Conservation (phyloP, 371 early-diverging fungal genomes). For the Mortierella sp. region DNA sequence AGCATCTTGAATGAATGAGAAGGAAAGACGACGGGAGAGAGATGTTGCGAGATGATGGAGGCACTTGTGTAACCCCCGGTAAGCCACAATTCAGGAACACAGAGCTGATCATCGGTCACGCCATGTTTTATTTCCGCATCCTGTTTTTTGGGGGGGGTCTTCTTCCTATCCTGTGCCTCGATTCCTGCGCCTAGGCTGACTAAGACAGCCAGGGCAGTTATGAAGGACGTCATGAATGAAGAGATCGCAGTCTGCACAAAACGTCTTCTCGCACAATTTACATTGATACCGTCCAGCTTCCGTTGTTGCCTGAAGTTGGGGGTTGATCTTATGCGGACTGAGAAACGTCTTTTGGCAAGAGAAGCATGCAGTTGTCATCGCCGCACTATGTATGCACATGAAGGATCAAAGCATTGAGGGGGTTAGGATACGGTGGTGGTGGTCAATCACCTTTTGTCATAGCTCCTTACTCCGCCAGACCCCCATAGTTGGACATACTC, state of each 20-base stretch:
- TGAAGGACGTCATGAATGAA: slow-evolving; percentile 94
- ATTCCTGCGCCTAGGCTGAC: slow-evolving; percentile 34
- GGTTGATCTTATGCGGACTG: slow-evolving; percentile 22
- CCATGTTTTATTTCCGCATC: no score
- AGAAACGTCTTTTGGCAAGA: slow-evolving; percentile 49
- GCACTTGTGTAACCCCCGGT: background rate
- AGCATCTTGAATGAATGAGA: slow-evolving; percentile 53
- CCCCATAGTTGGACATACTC: no score
- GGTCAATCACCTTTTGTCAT: no score
- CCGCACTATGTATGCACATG: slow-evolving; percentile 29
- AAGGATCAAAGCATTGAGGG: no score
- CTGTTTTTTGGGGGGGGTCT: no score
- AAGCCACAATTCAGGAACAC: background rate
- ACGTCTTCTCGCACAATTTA: slow-evolving; percentile 79
- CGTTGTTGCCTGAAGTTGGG: slow-evolving; percentile 27
- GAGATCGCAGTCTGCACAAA: slow-evolving; percentile 94
- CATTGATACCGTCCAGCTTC: slow-evolving; percentile 74
- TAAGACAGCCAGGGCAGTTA: slow-evolving; percentile 89
- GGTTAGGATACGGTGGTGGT: no score
- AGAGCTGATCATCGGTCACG: no score
- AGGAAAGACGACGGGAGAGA: background rate
- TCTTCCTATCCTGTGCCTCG: no score
- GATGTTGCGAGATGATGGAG: slow-evolving; percentile 2
- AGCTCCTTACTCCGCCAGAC: no score
- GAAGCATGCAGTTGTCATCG: slow-evolving; percentile 39